Conservation (phyloP, 1,139 yeast species). For the Suhomyces panamericanus region DNA sequence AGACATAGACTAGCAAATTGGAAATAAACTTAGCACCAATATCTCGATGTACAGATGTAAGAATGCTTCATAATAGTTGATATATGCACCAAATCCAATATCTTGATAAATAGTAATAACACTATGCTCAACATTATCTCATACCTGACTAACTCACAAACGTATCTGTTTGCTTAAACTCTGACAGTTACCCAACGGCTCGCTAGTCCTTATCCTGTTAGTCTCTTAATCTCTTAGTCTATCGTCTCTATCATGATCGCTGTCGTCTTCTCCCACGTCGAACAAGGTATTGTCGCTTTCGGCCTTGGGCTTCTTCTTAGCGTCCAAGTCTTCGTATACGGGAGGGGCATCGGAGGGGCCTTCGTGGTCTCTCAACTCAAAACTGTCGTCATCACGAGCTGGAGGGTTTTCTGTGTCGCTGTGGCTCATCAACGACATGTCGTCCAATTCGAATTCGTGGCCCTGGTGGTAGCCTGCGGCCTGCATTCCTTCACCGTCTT, state of each 20-base stretch:
- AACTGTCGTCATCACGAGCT: conserved; percentile 32
- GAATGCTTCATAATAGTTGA: too few relatives aligned
- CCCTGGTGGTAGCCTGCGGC: conserved; percentile 33
- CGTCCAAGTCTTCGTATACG: conserved; percentile 27
- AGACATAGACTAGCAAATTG: too few relatives aligned
- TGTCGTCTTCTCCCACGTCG: conserved; percentile 38
- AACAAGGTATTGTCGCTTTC: conserved; percentile 33
- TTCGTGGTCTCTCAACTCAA: conserved; percentile 31
- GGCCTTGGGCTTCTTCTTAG: conserved; percentile 12
- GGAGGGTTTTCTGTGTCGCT: conserved; percentile 40
- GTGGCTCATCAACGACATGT: conserved; percentile 60
- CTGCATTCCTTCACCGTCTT: conserved; percentile 49
- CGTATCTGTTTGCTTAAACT: too few relatives aligned
- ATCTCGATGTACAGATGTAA: too few relatives aligned
- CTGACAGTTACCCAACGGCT: too few relatives aligned
- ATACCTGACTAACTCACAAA: too few relatives aligned
- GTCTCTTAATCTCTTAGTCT: conserved; percentile 19
- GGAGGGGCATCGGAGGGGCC: conserved; percentile 18
- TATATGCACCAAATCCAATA: too few relatives aligned
- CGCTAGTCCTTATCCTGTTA: too few relatives aligned
- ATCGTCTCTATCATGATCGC: conserved; percentile 31
- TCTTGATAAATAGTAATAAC: too few relatives aligned
- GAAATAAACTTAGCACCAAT: too few relatives aligned
- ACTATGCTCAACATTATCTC: too few relatives aligned
- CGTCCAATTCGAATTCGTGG: conserved; percentile 73